phyloP scores from a whole-genome alignment of 106 monocot species.

The Amphibolis antarctica region DNA sequence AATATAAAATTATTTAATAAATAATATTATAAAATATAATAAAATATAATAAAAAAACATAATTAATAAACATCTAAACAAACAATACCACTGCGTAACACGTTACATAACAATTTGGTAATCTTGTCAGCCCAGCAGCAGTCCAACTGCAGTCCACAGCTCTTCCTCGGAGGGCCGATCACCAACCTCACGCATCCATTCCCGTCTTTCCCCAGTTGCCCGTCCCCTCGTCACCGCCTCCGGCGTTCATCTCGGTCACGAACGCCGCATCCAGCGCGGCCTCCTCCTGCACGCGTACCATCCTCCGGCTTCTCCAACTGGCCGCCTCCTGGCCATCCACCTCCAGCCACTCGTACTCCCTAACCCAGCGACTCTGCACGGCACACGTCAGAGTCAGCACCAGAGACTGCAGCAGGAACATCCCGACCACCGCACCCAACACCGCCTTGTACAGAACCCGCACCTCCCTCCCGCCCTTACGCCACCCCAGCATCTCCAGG shows the following conservation, averaged over 20 bases:
- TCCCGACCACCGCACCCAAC: slow-evolving; percentile 31
- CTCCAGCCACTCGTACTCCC: slow-evolving; percentile 37
- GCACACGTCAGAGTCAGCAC: slow-evolving; percentile 36
- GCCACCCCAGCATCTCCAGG: slow-evolving; percentile 23
- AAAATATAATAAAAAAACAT: too few relatives aligned
- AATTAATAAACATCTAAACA: too few relatives aligned
- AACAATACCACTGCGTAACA: too few relatives aligned
- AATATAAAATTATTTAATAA: too few relatives aligned
- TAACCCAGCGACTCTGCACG: slow-evolving; percentile 37
- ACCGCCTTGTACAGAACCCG: slow-evolving; percentile 25
- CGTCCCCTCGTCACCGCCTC: slow-evolving; percentile 40
- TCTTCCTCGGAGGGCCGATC: too few relatives aligned
- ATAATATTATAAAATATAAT: too few relatives aligned
- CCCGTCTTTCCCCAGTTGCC: slow-evolving; percentile 14
- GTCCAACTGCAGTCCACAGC: too few relatives aligned
- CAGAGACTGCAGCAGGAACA: slow-evolving; percentile 32
- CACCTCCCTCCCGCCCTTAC: slow-evolving; percentile 19
- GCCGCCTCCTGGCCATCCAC: slow-evolving; percentile 21
- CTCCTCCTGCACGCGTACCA: slow-evolving; percentile 44
- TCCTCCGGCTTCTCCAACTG: slow-evolving; percentile 39
- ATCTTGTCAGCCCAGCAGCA: too few relatives aligned
- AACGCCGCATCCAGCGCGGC: slow-evolving; percentile 21
- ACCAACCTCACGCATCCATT: slow-evolving; percentile 7
- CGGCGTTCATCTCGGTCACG: slow-evolving; percentile 15
- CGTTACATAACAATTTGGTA: too few relatives aligned